Evolutionary conservation across 257 asterid species (phyloP), one percentile per base, ranked within the genome.

Genomic region (Rubia yunnanensis): DNA sequence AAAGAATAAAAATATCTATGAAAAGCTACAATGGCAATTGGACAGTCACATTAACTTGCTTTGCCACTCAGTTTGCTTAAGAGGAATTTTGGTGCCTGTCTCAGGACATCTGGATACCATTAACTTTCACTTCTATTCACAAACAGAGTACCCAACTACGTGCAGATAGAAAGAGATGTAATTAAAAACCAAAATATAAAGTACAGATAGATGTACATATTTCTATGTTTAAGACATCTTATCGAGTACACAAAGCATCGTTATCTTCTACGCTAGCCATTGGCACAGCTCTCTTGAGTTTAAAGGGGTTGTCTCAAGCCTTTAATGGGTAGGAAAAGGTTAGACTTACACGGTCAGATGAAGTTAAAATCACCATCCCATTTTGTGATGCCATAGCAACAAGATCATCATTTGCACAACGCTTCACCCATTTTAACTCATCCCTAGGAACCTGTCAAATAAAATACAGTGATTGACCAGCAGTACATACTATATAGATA

Each of bases 381-480:
- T 90, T 90, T 31, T 82, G 96, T 26, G 99, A 94, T 58, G 99
- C 99, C 99, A 94, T 94, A 57, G 95, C 97, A 69, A 90, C 95
- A 77, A 74, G 84, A 77, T 88, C 95, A 78, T 86, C 87, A 75
- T 90, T 90, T 7, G 92, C 81, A 82, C 99, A 94, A 72, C 78
- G 76, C 67, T 88, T 79, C 73, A 90, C 97, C 99, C 99, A 94
- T 80, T 88, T 94, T 69, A 94, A 83, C 78, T 88, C 96, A 82
- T 94, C 99, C 65, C 92, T 95, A 49, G 95, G 89, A 73, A 94
- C 96, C 99, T 94, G 84, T 69, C 30, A 77, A 76, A 72, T 57
- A 64, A 70, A 65, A 70, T 55, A 46, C 50, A 4, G 52, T 64
- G 63, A 54, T 75, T 75, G 66, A 72, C 69, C 58, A 66, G 58